Percentiles rank a stretch among this genome's conserved stretches.
Conservation (phyloP, 1,284 basidiomycete genomes). For the Sphagnurus paluster region DNA sequence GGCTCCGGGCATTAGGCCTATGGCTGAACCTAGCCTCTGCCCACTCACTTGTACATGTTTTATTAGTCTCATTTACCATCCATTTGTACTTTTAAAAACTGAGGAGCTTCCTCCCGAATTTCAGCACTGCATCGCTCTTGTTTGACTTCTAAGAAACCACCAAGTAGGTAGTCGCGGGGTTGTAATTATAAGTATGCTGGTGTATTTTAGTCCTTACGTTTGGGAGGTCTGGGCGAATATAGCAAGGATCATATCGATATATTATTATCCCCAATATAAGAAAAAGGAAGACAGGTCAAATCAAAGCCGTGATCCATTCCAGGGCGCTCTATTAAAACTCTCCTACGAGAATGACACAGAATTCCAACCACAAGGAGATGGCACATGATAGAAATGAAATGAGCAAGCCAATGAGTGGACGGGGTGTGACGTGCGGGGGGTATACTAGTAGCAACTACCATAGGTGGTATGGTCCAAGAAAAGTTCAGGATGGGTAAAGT, state of each 20-base stretch:
- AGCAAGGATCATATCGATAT: slow-evolving; percentile 14
- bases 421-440: slow-evolving; percentile 3
- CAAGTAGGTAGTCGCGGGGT: too few species aligned
- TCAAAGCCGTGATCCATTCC: slow-evolving; percentile 6
- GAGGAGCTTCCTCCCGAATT: too few species aligned
- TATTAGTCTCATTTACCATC: too few species aligned
- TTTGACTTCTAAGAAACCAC: too few species aligned
- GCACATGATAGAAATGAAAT: slow-evolving; percentile 1
- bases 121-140: too few species aligned
- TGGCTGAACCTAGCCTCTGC: background rate
- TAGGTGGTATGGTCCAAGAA: slow-evolving; percentile 18
- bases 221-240: slow-evolving; percentile 1
- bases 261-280: slow-evolving; percentile 17
- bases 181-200: too few species aligned
- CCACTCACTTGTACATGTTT: too few species aligned
- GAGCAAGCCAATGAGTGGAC: slow-evolving; percentile 7
- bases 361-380: too few species aligned
- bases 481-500: slow-evolving; percentile 2
- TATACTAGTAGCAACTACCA: slow-evolving; percentile 14
- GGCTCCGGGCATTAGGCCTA: slow-evolving; percentile 31
- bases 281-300: slow-evolving; percentile 3
- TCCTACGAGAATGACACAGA: too few species aligned
- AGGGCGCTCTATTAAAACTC: too few species aligned
- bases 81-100: too few species aligned
- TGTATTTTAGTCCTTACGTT: too few species aligned